phyloP scores from a whole-genome alignment of 805 yeast genomes.

The Huiozyma sinensis region DNA sequence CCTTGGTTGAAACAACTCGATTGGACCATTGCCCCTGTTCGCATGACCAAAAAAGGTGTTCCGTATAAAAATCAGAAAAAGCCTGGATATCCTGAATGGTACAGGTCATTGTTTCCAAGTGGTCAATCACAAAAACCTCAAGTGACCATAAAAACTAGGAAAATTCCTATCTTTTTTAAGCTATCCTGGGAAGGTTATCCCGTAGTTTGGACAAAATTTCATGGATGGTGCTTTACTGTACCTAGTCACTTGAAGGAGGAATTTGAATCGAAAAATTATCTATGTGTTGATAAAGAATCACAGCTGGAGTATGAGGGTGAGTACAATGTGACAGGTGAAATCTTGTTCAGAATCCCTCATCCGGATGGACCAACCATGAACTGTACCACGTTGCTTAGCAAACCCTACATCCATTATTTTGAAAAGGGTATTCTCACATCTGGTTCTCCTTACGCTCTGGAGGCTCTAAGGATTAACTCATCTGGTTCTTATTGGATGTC shows the following conservation, averaged over 20 bases:
- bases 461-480: slow-evolving; percentile 68
- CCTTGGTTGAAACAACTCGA: slow-evolving; percentile 89
- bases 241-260: slow-evolving; percentile 24
- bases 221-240: slow-evolving; percentile 86
- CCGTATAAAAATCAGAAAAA: slow-evolving; percentile 65
- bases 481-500: slow-evolving; percentile 90
- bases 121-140: slow-evolving; percentile 35
- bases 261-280: slow-evolving; percentile 30
- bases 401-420: slow-evolving; percentile 57
- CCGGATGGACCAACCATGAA: slow-evolving; percentile 69
- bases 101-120: slow-evolving; percentile 42
- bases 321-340: neutral
- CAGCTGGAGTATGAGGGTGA: slow-evolving; percentile 8
- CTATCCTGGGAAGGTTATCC: slow-evolving; percentile 83
- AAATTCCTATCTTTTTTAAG: slow-evolving; percentile 64
- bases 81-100: slow-evolving; percentile 95
- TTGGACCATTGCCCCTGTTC: slow-evolving; percentile 61
- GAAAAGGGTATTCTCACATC: slow-evolving; percentile 69
- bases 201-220: slow-evolving; percentile 60
- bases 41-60: slow-evolving; percentile 55
- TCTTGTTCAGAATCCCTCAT: slow-evolving; percentile 71
- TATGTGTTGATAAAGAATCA: slow-evolving; percentile 14
- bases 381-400: slow-evolving; percentile 69
- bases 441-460: slow-evolving; percentile 57
- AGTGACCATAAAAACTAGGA: slow-evolving; percentile 61